Base-by-base conservation (phyloP, 768 basidiomycete genomes). In the Kwoniella bestiolae region DNA sequence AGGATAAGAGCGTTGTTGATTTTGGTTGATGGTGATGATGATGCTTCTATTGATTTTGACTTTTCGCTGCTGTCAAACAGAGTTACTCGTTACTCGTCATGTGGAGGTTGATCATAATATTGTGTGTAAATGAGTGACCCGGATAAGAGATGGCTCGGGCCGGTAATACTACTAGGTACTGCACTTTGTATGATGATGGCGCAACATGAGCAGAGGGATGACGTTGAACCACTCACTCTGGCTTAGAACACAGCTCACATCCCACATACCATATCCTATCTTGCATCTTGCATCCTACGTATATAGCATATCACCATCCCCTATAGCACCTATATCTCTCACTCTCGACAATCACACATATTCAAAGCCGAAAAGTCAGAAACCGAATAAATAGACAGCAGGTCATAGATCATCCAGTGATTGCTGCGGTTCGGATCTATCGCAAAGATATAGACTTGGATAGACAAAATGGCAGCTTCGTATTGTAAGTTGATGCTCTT, bases 401-500 rank as follows among this genome's bases (percentile, higher is more conserved):
- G n/a, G n/a, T n/a, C n/a, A n/a, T n/a, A n/a, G n/a, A n/a, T n/a
- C n/a, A n/a, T n/a, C n/a, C n/a, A n/a, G n/a, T n/a, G n/a, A n/a
- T n/a, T n/a, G n/a, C n/a, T n/a, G n/a, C n/a, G n/a, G 38, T 41
- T 18, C 18, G 8, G 38, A 41, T 41, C 12, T 41, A 41, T 41
- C 38, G 18, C 12, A 18, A 41, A 18, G n/a, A n/a, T n/a, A n/a
- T n/a, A n/a, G n/a, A n/a, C n/a, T n/a, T n/a, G 38, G 38, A 41
- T 41, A 41, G 38, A 41, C 28, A 56, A 4, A 12, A 63, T 56
- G 55, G 31, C 55, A 18, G 28, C 53, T 12, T 32, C 44, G 5
- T 63, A 63, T 49, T 25, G 62, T 63, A 21, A 63, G 62, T 56
- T 18, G 21, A 26, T 8, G 21, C 29, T 3, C 14, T 16, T 55